These are phyloP conservation scores for Brasilioporus rufonigricans DNA, from an alignment of 768 basidiomycete genomes.

Conservation along the genomic window DNA sequence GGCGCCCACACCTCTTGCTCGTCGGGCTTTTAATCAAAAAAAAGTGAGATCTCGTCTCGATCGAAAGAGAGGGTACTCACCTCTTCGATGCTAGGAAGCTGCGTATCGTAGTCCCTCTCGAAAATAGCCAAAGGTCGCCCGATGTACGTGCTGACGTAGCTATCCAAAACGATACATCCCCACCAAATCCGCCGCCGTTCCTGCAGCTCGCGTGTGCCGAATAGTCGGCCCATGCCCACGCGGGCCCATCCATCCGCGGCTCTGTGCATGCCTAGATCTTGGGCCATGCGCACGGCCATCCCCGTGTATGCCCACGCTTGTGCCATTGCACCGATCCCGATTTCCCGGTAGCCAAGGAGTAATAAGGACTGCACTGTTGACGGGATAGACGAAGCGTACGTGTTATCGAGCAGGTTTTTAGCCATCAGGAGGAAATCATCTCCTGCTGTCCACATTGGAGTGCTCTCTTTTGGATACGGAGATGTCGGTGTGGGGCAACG, in stretches of 20 bases:
- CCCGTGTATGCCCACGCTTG: slow-evolving; percentile 85
- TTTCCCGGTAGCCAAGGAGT: slow-evolving; percentile 79
- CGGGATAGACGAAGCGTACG: slow-evolving; percentile 69
- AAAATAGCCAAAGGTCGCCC: slow-evolving; percentile 74
- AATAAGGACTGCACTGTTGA: slow-evolving; percentile 78
- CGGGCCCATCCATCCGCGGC: slow-evolving; percentile 77
- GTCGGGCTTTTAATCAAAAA: slow-evolving; percentile 48
- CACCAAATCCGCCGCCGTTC: slow-evolving; percentile 77
- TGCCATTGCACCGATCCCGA: slow-evolving; percentile 88
- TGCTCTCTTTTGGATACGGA: slow-evolving; percentile 41
- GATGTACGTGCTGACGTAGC: slow-evolving; percentile 77
- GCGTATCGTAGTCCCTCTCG: slow-evolving; percentile 75
- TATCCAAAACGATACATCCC: slow-evolving; percentile 75
- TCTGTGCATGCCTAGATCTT: slow-evolving; percentile 82
- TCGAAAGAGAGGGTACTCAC: slow-evolving; percentile 30
- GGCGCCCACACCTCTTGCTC: slow-evolving; percentile 56
- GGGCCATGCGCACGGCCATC: slow-evolving; percentile 91
- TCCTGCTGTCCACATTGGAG: slow-evolving; percentile 79
- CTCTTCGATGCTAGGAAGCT: slow-evolving; percentile 59
- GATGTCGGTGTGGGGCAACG: slow-evolving; percentile 31
- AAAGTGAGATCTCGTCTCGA: neutral
- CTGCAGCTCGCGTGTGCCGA: slow-evolving; percentile 59
- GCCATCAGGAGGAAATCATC: slow-evolving; percentile 69
- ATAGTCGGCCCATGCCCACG: slow-evolving; percentile 54
- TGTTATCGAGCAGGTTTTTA: slow-evolving; percentile 60